Evolutionary conservation across 495 filamentous ascomycete species (phyloP), one percentile per base, ranked within the genome.

Genomic region (Tuber umbilicatum): DNA sequence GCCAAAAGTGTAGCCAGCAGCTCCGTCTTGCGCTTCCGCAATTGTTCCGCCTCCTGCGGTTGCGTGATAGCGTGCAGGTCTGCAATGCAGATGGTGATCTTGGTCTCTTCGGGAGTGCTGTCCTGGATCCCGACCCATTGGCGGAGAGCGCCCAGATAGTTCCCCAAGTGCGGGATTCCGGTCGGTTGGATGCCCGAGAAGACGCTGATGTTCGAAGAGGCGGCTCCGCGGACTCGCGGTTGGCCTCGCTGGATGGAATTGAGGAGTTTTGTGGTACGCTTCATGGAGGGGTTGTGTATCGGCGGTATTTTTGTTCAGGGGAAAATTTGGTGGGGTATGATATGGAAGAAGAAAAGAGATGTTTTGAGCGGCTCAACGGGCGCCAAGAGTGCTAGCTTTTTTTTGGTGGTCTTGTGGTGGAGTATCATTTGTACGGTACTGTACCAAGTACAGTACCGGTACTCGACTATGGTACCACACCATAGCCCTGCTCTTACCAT

Each of bases 121-220:
- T 94, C 86, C 78, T 97, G 94, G 9, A 97, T 84, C 74, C 86
- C 85, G 47, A 90, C 90, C 95, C 95, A 99, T 85, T 92, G 88
- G 41, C 88, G 87, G 72, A 99, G 85, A n/a, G 95, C 96, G 19
- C 95, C 95, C 14, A 97, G 87, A 82, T 98, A 98, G 84, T 99
- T 99, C 21, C 95, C 95, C 43, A 99, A 85, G 82, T 98, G 96
- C n/a, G 95, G 96, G 16, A 97, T 85, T 6, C 94, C 95, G 7
- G 95, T 98, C 27, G 95, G 96, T 81, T 99, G 95, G 76, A 99
- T 98, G 41, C 93, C 95, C 16, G 96, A 98, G 86, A 98, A 98
- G 76, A 99, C 71, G n/a, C 73, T 55, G 76, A 78, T 74, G 70
- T 68, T 19, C 50, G 75, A 39, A 47, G 73, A 70, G 68, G 73